These are phyloP conservation scores for Lachancea nothofagi DNA, from an alignment of 805 yeast species.

Conservation along the genomic window DNA sequence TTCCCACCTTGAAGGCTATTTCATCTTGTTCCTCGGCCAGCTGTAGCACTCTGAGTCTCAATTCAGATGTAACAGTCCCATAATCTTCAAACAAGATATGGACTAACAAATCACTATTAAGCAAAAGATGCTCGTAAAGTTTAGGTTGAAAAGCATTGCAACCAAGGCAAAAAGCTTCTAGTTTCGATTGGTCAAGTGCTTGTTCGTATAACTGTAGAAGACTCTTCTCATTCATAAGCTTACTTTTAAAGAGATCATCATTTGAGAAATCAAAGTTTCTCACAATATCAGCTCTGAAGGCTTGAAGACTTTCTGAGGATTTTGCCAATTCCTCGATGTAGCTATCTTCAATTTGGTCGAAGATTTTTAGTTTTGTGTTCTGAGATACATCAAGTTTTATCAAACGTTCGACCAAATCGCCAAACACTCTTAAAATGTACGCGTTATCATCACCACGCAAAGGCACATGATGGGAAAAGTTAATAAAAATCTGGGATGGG, in stretches of 20 bases:
- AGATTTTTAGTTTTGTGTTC: conserved; percentile 27
- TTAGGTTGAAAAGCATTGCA: conserved; percentile 5
- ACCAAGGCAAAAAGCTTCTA: conserved; percentile 19
- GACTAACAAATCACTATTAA: conserved; percentile 16
- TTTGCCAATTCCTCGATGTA: conserved; percentile 14
- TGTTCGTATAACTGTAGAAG: conserved; percentile 32
- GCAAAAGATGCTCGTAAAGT: conserved; percentile 11
- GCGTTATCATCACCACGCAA: neutral
- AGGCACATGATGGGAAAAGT: neutral
- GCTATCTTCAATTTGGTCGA: conserved; percentile 32
- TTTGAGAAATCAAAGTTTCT: conserved; percentile 26
- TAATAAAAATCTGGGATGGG: conserved; percentile 27
- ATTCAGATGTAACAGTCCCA: conserved; percentile 9
- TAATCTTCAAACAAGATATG: conserved; percentile 14
- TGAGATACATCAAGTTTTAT: conserved; percentile 13
- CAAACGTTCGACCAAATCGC: neutral
- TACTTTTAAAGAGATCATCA: conserved; percentile 25
- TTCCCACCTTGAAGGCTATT: conserved; percentile 15
- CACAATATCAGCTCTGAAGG: conserved; percentile 21
- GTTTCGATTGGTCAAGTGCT: conserved; percentile 19
- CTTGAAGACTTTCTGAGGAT: conserved; percentile 17
- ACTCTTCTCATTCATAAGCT: conserved; percentile 34
- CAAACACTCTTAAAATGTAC: neutral
- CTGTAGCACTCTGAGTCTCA: conserved; percentile 14
- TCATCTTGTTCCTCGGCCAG: conserved; percentile 9